Base-by-base conservation (phyloP, 1,139 yeast genomes). In the Arxiozyma telluris region DNA sequence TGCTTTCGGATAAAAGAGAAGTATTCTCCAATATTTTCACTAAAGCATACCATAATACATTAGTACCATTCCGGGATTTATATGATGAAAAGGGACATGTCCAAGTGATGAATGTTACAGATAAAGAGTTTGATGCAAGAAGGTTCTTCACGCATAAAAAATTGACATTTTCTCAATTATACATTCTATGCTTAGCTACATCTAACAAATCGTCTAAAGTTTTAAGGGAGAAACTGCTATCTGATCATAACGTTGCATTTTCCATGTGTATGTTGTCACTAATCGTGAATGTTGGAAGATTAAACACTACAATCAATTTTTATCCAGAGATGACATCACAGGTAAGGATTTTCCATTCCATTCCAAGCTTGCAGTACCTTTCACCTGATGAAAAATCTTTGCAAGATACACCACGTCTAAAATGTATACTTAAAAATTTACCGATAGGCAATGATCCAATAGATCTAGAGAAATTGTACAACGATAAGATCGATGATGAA, bases 291-390 rank as follows among this genome's bases (percentile, higher is more conserved):
- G 83, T 90, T 49, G 98, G 98, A 4, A 76, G 98, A 59, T 83
- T 93, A 83, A 93, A 93, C 72, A 93, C 98, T 1, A 93, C 98
- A 5, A 84, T 93, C 53, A 91, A 91, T 70, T 93, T 91, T 67
- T 96, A 89, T 54, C 90, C 95, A n/a, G 97, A 90, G 66, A 91
- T 91, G 98, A 84, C 90, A 60, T 89, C 96, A 0, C 93, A 91
- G 58, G 76, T 91, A 61, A 76, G 98, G 62, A 91, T 97, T 0
- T 93, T 87, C 66, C 97, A 91, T 69, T 87, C 96, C 17, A 88
- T 93, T 43, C 98, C 98, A 0, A 82, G 91, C 7, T 75, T 93
- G 52, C 98, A 93, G 67, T 82, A 84, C 2, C 81, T 80, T 58
- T 80, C 85, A 15, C 66, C 70, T 9, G 78, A 75, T 55, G 76